phyloP scores from a whole-genome alignment of 106 monocot species.

The Chionographis japonica region DNA sequence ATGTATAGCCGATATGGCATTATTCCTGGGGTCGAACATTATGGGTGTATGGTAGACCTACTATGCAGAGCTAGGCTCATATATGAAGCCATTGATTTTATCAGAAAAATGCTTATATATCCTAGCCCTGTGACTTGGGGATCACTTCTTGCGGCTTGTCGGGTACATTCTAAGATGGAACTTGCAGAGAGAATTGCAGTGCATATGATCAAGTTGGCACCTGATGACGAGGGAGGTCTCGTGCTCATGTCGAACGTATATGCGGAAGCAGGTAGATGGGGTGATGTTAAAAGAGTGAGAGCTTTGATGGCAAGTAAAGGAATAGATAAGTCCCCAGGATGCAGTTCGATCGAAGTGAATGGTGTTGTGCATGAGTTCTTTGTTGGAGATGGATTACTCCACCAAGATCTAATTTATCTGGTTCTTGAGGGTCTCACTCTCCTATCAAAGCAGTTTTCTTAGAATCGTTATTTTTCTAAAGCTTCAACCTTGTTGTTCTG shows the following conservation, averaged over 20 bases:
- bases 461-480: too few species aligned
- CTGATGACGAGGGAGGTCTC: constrained; percentile 28
- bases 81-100: constrained; percentile 28
- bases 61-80: constrained; percentile 29
- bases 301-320: constrained; percentile 18
- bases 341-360: constrained; percentile 26
- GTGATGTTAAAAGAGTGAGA: constrained; percentile 33
- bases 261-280: constrained; percentile 32
- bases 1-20: constrained; percentile 19
- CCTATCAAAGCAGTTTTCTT: neutral
- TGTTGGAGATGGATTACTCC: constrained; percentile 1
- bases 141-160: constrained; percentile 35
- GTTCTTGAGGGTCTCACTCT: constrained; percentile 9
- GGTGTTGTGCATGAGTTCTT: constrained; percentile 17
- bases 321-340: constrained; percentile 37
- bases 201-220: constrained; percentile 6
- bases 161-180: constrained; percentile 14
- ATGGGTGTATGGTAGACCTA: constrained; percentile 40
- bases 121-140: constrained; percentile 32
- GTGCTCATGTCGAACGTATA: constrained; percentile 37
- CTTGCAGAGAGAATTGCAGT: constrained; percentile 11
- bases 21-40: constrained; percentile 22
- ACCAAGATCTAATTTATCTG: neutral
- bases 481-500: too few species aligned
- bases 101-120: constrained; percentile 21